A percentile compares a stretch with the other conserved stretches of the same genome.
phyloP scores from a whole-genome alignment of 2,329 filamentous ascomycete genomes.

The Microcyclosporella mali region DNA sequence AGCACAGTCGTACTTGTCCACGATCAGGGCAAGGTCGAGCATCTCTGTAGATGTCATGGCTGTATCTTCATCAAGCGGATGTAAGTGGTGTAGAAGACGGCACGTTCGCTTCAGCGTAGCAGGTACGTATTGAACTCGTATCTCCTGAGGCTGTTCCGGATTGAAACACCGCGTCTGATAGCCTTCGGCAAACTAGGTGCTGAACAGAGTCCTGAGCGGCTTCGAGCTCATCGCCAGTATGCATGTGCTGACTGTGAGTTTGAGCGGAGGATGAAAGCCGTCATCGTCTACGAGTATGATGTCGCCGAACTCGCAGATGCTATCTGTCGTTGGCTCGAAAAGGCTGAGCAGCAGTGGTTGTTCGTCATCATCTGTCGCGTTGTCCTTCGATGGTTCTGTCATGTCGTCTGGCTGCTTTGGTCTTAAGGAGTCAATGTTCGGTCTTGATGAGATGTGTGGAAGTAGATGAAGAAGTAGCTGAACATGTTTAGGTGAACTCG shows the following conservation, averaged over 20 bases:
- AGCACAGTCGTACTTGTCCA: conserved; percentile 16
- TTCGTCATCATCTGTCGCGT: not conserved
- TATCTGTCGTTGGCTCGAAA: conserved; percentile 9
- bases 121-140: conserved; percentile 9
- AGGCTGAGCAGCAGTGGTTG: conserved; percentile 1
- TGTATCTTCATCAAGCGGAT: not conserved
- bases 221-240: conserved; percentile 14
- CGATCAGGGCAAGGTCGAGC: conserved; percentile 10
- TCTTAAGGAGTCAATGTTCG: too few species aligned
- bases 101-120: conserved; percentile 5
- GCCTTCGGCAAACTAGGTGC: conserved; percentile 13
- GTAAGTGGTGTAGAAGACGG: conserved; percentile 8
- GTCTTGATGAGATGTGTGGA: too few species aligned
- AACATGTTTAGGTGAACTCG: too few species aligned
- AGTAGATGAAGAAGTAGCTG: too few species aligned
- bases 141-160: conserved; percentile 4
- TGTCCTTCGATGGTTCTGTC: not conserved
- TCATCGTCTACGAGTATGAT: conserved; percentile 14
- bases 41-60: not conserved
- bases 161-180: not conserved
- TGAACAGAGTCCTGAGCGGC: conserved; percentile 15
- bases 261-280: conserved; percentile 8
- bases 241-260: conserved; percentile 16
- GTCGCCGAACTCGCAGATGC: conserved; percentile 16
- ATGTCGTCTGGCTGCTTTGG: too few species aligned